Percentiles rank a stretch among this genome's conserved stretches.
Evolutionary conservation across 805 yeast genomes (phyloP).

Genomic region (Cyberlindnera euphorbiae): DNA sequence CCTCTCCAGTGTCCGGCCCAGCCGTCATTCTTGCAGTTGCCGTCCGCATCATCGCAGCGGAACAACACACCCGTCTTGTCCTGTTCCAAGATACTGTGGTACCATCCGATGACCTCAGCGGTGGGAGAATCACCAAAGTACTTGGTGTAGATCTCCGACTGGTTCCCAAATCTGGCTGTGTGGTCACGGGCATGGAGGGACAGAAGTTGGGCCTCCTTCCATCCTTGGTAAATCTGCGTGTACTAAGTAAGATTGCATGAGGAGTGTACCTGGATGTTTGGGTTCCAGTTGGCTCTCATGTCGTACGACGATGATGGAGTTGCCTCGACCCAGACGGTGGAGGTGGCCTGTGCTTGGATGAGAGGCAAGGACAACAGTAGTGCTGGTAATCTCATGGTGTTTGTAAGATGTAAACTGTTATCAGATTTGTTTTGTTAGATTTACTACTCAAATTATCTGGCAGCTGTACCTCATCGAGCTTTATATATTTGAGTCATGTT

Average conservation of each 20-base stretch:
- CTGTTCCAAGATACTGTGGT: constrained; percentile 30
- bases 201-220: constrained; percentile 30
- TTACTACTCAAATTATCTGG: no score
- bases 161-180: constrained; percentile 30
- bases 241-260: constrained; percentile 20
- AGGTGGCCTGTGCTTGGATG: constrained; percentile 8
- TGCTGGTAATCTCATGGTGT: not conserved
- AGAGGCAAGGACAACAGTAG: not conserved
- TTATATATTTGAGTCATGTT: no score
- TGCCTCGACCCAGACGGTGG: constrained; percentile 13
- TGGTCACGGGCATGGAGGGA: constrained; percentile 34
- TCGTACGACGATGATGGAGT: constrained; percentile 8
- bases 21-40: constrained; percentile 30
- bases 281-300: constrained; percentile 17
- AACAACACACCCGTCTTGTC: constrained; percentile 31
- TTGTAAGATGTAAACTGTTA: no score
- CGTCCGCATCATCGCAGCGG: constrained; percentile 38
- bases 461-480: no score
- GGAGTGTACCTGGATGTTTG: constrained; percentile 18
- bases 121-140: constrained; percentile 36
- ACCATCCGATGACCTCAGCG: constrained; percentile 33
- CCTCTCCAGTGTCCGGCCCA: constrained; percentile 40
- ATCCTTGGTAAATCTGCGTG: constrained; percentile 19
- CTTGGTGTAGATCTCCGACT: constrained; percentile 29
- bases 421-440: no score